Percentiles rank a stretch among this genome's conserved stretches.
phyloP scores from a whole-genome alignment of 2,329 filamentous ascomycete species.

The Monosporascus sp. region DNA sequence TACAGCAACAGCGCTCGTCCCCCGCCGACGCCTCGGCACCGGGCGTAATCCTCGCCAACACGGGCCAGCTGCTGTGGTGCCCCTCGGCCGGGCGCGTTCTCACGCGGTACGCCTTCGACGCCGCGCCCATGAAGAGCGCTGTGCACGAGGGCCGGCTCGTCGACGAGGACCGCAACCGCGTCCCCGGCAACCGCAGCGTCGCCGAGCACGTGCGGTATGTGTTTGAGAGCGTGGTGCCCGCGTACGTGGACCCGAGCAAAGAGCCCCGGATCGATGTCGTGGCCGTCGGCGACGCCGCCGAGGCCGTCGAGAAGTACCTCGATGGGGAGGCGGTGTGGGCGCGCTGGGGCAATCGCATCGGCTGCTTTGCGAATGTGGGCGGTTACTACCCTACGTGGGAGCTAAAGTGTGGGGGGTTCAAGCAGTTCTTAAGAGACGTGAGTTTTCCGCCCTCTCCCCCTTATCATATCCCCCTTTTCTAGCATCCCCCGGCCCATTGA shows the following conservation, averaged over 20 bases:
- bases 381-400: conserved; percentile 34
- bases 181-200: conserved; percentile 53
- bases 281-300: conserved; percentile 62
- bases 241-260: conserved; percentile 31
- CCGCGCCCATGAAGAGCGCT: conserved; percentile 56
- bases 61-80: conserved; percentile 73
- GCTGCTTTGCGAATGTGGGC: conserved; percentile 45
- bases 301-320: conserved; percentile 53
- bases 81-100: conserved; percentile 56
- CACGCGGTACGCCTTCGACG: conserved; percentile 50
- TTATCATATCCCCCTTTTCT: neutral
- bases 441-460: conserved; percentile 11
- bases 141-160: conserved; percentile 52
- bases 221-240: conserved; percentile 57
- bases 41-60: conserved; percentile 70
- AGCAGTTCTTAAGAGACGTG: conserved; percentile 46
- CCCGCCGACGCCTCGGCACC: conserved; percentile 32
- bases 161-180: conserved; percentile 50
- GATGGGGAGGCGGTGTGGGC: conserved; percentile 47
- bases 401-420: conserved; percentile 39
- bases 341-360: conserved; percentile 36
- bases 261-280: conserved; percentile 62
- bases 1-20: conserved; percentile 32
- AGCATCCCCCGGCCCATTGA: conserved; percentile 12
- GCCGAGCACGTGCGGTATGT: conserved; percentile 60